Percentiles rank a stretch among this genome's conserved stretches.
Evolutionary conservation across 306 rosid species (phyloP).

Genomic region (Quillaja saponaria): DNA sequence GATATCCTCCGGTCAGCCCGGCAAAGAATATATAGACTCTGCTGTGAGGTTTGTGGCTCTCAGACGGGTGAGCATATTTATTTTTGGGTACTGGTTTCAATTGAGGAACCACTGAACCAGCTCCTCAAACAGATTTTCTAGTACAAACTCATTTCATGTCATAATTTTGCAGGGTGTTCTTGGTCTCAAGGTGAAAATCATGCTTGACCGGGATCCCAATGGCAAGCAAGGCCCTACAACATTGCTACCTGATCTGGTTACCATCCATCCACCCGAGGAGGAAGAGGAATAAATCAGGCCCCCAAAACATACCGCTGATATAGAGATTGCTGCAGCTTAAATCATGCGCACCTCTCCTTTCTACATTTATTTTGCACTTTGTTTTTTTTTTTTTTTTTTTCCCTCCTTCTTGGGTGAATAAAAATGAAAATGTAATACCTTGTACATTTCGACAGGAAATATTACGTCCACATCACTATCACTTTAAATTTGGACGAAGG

Average conservation of each 20-base stretch:
- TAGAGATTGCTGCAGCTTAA: slow-evolving; percentile 33
- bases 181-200: slow-evolving; percentile 75
- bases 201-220: slow-evolving; percentile 84
- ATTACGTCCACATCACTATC: no score
- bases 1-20: slow-evolving; percentile 55
- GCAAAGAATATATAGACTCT: slow-evolving; percentile 47
- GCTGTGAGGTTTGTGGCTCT: slow-evolving; percentile 52
- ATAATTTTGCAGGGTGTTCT: slow-evolving; percentile 54
- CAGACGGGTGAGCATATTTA: slow-evolving; percentile 41
- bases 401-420: no score
- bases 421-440: no score
- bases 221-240: slow-evolving; percentile 73
- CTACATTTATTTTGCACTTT: background rate
- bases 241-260: slow-evolving; percentile 64
- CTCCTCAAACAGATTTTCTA: background rate
- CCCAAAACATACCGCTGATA: slow-evolving; percentile 12
- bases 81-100: background rate
- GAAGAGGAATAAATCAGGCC: slow-evolving; percentile 40
- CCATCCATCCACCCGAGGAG: slow-evolving; percentile 43
- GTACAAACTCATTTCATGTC: background rate
- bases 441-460: no score
- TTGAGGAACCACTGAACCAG: background rate
- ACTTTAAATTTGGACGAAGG: no score
- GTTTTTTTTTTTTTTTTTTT: no score
- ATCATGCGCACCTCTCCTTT: background rate